Base-by-base conservation (phyloP, 768 basidiomycete genomes). In the Tricholoma saponaceum region DNA sequence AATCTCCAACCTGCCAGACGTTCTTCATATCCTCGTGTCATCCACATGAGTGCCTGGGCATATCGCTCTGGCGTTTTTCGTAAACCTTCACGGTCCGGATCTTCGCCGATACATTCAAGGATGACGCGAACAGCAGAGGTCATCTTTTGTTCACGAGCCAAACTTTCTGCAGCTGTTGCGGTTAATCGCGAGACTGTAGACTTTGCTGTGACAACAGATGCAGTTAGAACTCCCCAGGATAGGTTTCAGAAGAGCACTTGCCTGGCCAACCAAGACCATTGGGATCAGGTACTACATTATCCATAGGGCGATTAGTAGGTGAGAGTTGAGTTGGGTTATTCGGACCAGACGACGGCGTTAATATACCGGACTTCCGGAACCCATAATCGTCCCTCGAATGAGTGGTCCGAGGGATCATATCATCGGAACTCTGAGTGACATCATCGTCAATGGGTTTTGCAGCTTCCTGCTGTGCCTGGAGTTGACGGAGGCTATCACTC, bases 21-120 rank as follows among this genome's bases (percentile, higher is more conserved):
- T 70, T 98, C 95, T 70, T 98, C 97, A 73, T 99, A 99, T 9
- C 97, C 97, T 69, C 89, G 86, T 32, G 97, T 98, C 95, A 98
- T 97, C 94, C 94, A 98, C 80, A 99, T 84, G 54, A 99, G 78
- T 25, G 97, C 94, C 74, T 98, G 92, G 22, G 95, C 95, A 72
- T 97, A 99, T 37, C 97, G 83, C 64, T 95, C 92, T 23, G 97
- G 97, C 1, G 97, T 99, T 67, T 86, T 85, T 54, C 88, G 75
- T 20, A 99, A 79, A 16, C 97, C 97, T 69, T 98, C 96, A 33
- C 97, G 83, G 70, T 92, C 86, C 5, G 97, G 97, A 75, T 98
- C 97, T 74, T 99, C 97, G 57, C 97, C 97, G 60, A 99, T 95
- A 72, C 95, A 96, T 67, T 98, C 95, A 47, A 99, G 83, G 47